Percentiles rank a stretch among this genome's conserved stretches.
phyloP scores from a whole-genome alignment of 208 protist genomes.

The Paratrypanosoma confusum region DNA sequence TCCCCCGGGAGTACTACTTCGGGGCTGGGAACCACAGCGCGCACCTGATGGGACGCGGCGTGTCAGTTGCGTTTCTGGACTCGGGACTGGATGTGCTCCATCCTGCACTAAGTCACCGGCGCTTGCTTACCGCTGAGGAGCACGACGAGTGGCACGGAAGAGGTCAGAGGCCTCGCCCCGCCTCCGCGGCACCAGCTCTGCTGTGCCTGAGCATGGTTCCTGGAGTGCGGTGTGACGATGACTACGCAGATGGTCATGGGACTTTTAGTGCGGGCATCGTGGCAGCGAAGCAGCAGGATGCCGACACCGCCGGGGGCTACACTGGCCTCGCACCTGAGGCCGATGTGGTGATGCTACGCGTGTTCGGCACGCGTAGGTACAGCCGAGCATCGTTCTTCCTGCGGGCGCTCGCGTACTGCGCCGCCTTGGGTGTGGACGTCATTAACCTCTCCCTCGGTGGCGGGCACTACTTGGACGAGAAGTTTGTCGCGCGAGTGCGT shows the following conservation, averaged over 20 bases:
- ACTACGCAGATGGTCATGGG: conserved; percentile 89
- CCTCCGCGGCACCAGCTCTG: background rate
- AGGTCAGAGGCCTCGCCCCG: conserved; percentile 6
- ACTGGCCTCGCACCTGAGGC: conserved; percentile 90
- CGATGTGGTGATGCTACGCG: conserved; percentile 83
- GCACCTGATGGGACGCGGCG: conserved; percentile 28
- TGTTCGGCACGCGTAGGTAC: conserved; percentile 84
- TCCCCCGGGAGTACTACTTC: too few species aligned
- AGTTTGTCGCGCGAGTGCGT: conserved; percentile 84
- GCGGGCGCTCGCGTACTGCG: conserved; percentile 92
- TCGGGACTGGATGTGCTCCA: conserved; percentile 28
- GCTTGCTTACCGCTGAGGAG: background rate
- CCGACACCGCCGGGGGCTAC: conserved; percentile 1
- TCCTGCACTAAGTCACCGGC: background rate
- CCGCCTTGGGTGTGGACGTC: conserved; percentile 64
- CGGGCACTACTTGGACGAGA: conserved; percentile 88
- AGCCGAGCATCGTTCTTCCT: conserved; percentile 92
- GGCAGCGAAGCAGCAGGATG: conserved; percentile 18
- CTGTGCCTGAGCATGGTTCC: conserved; percentile 56
- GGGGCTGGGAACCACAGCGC: too few species aligned
- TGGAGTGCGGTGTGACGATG: conserved; percentile 30
- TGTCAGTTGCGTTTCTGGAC: conserved; percentile 53
- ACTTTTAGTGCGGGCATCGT: conserved; percentile 95
- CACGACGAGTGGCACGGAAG: conserved; percentile 3
- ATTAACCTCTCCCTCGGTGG: conserved; percentile 96